A percentile compares a stretch with the other conserved stretches of the same genome.
These are phyloP conservation scores for Reutealis trisperma DNA, from an alignment of 345 rosid species.

Conservation along the genomic window DNA sequence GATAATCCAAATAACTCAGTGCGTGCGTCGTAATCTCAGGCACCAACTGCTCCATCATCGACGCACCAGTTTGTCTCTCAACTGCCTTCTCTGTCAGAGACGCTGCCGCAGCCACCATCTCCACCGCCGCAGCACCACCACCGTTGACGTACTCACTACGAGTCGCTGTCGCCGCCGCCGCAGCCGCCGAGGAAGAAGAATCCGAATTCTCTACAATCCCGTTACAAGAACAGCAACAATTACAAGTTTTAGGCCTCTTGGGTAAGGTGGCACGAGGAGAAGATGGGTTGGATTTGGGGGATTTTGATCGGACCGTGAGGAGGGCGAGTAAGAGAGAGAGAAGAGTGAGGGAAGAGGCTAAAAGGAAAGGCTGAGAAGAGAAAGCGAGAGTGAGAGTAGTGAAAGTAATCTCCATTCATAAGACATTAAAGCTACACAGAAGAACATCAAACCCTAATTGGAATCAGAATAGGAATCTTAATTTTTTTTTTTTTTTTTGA, in stretches of 20 bases:
- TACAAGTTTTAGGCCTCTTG: slow-evolving; percentile 12
- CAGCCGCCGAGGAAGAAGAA: not conserved
- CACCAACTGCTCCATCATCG: slow-evolving; percentile 99
- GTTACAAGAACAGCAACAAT: slow-evolving; percentile 38
- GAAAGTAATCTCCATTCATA: slow-evolving; percentile 56
- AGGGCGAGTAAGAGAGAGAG: slow-evolving; percentile 46
- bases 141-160: slow-evolving; percentile 17
- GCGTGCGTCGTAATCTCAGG: slow-evolving; percentile 99
- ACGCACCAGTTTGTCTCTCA: slow-evolving; percentile 73
- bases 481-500: not conserved
- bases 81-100: slow-evolving; percentile 19
- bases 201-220: slow-evolving; percentile 18
- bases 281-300: slow-evolving; percentile 19
- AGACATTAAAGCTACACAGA: slow-evolving; percentile 53
- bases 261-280: slow-evolving; percentile 3
- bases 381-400: slow-evolving; percentile 30
- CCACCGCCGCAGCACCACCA: slow-evolving; percentile 23
- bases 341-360: slow-evolving; percentile 52
- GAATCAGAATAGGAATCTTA: slow-evolving; percentile 1
- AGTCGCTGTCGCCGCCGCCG: not conserved
- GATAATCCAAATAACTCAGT: slow-evolving; percentile 95
- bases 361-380: slow-evolving; percentile 37
- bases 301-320: slow-evolving; percentile 47
- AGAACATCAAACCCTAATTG: slow-evolving; percentile 46
- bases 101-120: slow-evolving; percentile 29